Evolutionary conservation across 306 rosid species (phyloP).

Genomic region (Cucurbita argyrosperma): DNA sequence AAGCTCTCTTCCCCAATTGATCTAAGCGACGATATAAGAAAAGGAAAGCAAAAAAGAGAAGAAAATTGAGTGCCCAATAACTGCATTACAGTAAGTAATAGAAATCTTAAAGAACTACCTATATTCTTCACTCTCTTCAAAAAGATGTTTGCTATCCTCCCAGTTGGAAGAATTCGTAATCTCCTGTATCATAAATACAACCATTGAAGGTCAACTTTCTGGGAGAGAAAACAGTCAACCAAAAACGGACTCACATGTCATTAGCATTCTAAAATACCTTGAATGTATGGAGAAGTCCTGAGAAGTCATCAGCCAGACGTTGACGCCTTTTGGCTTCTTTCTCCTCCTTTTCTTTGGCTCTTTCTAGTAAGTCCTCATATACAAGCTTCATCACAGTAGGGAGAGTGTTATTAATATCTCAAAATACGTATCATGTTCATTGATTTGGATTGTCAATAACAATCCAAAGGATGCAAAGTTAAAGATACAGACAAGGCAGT

Average conservation of each 20-base stretch:
- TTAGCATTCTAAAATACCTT: constrained; percentile 35
- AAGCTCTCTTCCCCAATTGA: constrained; percentile 62
- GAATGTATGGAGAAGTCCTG: constrained; percentile 47
- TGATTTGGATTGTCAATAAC: not conserved
- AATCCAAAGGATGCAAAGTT: not conserved
- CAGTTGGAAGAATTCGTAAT: constrained; percentile 55
- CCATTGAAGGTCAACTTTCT: constrained; percentile 7
- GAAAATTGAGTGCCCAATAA: not conserved
- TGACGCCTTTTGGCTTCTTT: constrained; percentile 97
- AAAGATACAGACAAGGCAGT: constrained; percentile 1
- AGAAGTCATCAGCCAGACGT: constrained; percentile 83
- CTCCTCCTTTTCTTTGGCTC: constrained; percentile 90
- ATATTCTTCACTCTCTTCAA: constrained; percentile 86
- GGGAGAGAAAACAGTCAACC: not conserved
- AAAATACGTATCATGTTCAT: constrained; percentile 5
- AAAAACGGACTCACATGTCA: not conserved
- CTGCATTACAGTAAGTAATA: not conserved
- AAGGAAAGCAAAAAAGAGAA: not conserved
- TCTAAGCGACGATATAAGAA: constrained; percentile 21
- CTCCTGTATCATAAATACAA: constrained; percentile 36
- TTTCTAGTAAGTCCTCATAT: constrained; percentile 72
- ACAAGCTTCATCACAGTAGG: constrained; percentile 41
- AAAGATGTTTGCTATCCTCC: constrained; percentile 77
- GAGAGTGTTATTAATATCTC: constrained; percentile 5
- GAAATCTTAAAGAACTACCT: constrained; percentile 27